Percentiles rank a stretch among this genome's conserved stretches.
Evolutionary conservation across 2,329 filamentous ascomycete species (phyloP).

Genomic region (Penicillium sp.): DNA sequence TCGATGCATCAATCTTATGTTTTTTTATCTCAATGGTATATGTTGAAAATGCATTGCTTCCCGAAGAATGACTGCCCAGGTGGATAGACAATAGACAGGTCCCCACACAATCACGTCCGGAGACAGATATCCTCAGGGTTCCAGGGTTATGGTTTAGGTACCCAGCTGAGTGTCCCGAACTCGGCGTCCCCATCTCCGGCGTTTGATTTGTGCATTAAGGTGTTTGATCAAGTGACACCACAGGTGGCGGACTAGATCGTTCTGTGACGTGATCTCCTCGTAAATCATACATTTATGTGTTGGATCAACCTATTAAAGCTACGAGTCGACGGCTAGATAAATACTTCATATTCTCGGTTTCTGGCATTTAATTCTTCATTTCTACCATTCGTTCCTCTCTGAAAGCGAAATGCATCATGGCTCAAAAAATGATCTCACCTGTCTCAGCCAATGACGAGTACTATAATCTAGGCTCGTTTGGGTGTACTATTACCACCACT

Average conservation of each 20-base stretch:
- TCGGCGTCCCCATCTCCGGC: neutral
- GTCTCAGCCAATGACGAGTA: constrained; percentile 10
- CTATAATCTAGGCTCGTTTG: constrained; percentile 61
- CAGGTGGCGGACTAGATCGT: neutral
- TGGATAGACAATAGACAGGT: no score
- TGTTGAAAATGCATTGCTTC: neutral
- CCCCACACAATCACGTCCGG: neutral
- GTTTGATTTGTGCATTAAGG: neutral
- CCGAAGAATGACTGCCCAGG: neutral
- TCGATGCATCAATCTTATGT: constrained; percentile 16
- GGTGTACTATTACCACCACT: constrained; percentile 56
- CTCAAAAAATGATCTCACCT: neutral
- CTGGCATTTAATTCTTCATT: neutral
- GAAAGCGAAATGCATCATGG: neutral
- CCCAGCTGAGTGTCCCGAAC: neutral
- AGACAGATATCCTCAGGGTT: neutral
- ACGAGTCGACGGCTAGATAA: neutral
- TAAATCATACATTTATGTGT: no score
- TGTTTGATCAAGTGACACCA: neutral
- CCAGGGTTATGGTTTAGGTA: neutral
- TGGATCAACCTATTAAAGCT: no score
- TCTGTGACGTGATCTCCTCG: neutral
- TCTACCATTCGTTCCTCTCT: neutral
- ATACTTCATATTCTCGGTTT: neutral
- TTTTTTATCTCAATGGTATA: neutral